Conservation (phyloP, 2,329 filamentous ascomycete species). For the Moelleriella libera region DNA sequence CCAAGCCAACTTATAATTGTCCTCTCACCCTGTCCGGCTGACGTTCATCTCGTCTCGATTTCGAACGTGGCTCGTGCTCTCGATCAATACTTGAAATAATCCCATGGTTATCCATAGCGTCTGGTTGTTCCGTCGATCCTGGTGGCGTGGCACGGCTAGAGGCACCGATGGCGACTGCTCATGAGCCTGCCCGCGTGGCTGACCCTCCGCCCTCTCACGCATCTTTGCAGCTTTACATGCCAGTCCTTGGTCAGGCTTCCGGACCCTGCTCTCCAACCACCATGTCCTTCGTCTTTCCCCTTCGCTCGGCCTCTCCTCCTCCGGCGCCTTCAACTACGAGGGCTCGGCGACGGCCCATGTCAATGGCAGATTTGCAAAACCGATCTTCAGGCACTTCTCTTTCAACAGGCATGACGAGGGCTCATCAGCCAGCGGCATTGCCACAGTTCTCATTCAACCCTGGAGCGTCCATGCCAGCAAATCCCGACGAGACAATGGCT, state of each 20-base stretch:
- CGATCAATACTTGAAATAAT: too few relatives aligned
- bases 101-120: constrained; percentile 24
- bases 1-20: too few relatives aligned
- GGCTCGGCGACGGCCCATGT: constrained; percentile 37
- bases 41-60: background rate
- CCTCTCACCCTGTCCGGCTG: background rate
- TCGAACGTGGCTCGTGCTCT: background rate
- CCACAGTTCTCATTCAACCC: constrained; percentile 45
- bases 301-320: constrained; percentile 26
- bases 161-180: constrained; percentile 28
- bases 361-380: constrained; percentile 32
- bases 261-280: constrained; percentile 37
- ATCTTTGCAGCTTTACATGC: constrained; percentile 6
- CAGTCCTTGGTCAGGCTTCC: constrained; percentile 5
- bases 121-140: constrained; percentile 26
- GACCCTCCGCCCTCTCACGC: constrained; percentile 8
- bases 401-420: constrained; percentile 12
- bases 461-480: constrained; percentile 21
- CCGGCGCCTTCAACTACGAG: constrained; percentile 31
- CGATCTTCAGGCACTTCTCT: constrained; percentile 14
- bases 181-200: constrained; percentile 20
- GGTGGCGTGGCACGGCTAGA: constrained; percentile 34
- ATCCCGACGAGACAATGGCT: constrained; percentile 16
- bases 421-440: constrained; percentile 24
- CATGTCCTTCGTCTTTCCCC: constrained; percentile 50